These are phyloP conservation scores for Paraphoma chrysanthemicola DNA, from an alignment of 2,329 filamentous ascomycete genomes.

Conservation along the genomic window DNA sequence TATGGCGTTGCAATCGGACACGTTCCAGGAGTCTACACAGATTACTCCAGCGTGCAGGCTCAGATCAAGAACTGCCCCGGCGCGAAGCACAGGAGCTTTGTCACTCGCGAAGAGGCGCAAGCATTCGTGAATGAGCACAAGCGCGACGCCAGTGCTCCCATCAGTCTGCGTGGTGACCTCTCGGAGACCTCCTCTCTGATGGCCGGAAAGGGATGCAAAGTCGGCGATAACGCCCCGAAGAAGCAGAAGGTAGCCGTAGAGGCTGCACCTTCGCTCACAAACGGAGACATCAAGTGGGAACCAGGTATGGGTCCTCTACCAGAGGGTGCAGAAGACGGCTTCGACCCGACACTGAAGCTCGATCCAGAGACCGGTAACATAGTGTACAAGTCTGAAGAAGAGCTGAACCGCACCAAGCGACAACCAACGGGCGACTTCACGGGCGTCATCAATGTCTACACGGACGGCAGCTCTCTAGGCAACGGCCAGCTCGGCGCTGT, in stretches of 20 bases:
- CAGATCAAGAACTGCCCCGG: constrained; percentile 78
- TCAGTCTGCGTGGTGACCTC: constrained; percentile 35
- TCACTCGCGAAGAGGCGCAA: constrained; percentile 71
- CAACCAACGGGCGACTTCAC: constrained; percentile 51
- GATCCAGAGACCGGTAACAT: constrained; percentile 62
- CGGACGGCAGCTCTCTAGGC: constrained; percentile 66
- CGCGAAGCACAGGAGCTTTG: constrained; percentile 61
- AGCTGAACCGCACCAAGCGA: constrained; percentile 55
- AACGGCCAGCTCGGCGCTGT: constrained; percentile 64
- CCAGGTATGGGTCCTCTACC: constrained; percentile 64
- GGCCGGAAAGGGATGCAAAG: constrained; percentile 17
- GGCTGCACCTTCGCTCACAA: constrained; percentile 10
- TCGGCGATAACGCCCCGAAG: constrained; percentile 36
- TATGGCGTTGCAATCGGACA: constrained; percentile 67
- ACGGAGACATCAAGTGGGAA: constrained; percentile 39
- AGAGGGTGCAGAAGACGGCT: constrained; percentile 64
- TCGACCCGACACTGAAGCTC: constrained; percentile 65
- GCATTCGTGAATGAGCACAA: constrained; percentile 66
- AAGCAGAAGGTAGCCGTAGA: constrained; percentile 46
- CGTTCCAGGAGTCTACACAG: constrained; percentile 67
- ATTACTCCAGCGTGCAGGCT: constrained; percentile 73
- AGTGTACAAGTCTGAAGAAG: constrained; percentile 62
- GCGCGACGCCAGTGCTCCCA: constrained; percentile 35
- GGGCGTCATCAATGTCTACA: constrained; percentile 66
- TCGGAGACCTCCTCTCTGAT: constrained; percentile 32